phyloP scores from a whole-genome alignment of 164 flowering plant genomes.

The Cinnamomum chago region DNA sequence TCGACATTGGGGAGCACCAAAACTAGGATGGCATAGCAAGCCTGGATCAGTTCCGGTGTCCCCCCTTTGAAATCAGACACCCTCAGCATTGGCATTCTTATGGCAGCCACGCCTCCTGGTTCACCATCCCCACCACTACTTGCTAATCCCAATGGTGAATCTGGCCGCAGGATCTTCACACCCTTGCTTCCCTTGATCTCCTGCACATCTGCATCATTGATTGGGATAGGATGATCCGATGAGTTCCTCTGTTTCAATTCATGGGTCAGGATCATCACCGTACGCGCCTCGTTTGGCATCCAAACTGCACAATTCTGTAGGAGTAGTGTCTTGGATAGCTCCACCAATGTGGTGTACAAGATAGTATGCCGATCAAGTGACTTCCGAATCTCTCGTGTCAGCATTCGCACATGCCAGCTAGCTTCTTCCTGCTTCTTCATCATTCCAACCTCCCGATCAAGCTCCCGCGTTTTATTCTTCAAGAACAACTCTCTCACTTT shows the following conservation, averaged over 20 bases:
- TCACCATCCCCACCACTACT: slow-evolving; percentile 49
- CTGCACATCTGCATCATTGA: slow-evolving; percentile 54
- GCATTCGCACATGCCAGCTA: slow-evolving; percentile 89
- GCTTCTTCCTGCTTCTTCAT: slow-evolving; percentile 79
- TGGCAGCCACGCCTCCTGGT: slow-evolving; percentile 77
- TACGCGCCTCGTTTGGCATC: slow-evolving; percentile 80
- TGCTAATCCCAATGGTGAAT: slow-evolving; percentile 53
- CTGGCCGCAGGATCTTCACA: slow-evolving; percentile 56
- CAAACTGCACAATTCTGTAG: slow-evolving; percentile 89
- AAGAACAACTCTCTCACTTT: slow-evolving; percentile 87
- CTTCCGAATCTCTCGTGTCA: slow-evolving; percentile 89
- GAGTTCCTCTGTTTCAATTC: slow-evolving; percentile 49
- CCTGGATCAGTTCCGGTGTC: slow-evolving; percentile 64
- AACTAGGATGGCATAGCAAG: slow-evolving; percentile 81
- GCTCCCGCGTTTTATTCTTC: slow-evolving; percentile 86
- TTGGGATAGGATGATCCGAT: slow-evolving; percentile 37
- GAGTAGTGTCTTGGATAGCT: slow-evolving; percentile 76
- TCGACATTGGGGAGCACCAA: slow-evolving; percentile 66
- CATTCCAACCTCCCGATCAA: slow-evolving; percentile 79
- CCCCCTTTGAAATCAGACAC: slow-evolving; percentile 89
- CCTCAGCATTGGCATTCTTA: slow-evolving; percentile 92
- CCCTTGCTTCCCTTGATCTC: slow-evolving; percentile 50
- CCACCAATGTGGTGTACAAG: slow-evolving; percentile 77
- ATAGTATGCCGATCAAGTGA: slow-evolving; percentile 88
- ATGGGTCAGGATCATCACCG: slow-evolving; percentile 71